phyloP scores from a whole-genome alignment of 805 yeast species.

The Candida dendrica region DNA sequence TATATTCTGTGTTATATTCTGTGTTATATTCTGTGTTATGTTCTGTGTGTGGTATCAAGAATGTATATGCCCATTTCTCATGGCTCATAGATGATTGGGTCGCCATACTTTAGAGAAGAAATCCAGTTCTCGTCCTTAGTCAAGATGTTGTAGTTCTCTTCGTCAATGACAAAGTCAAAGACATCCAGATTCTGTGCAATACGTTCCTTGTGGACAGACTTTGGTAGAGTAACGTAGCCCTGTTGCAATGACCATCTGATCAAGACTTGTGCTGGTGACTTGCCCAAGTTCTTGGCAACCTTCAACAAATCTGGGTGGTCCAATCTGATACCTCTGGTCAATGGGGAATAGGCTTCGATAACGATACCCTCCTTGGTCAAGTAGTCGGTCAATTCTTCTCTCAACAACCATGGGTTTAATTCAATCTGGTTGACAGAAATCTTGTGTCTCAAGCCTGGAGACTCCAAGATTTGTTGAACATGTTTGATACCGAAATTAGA shows the following conservation, averaged over 20 bases:
- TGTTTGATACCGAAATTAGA: constrained; percentile 59
- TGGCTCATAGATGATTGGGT: neutral
- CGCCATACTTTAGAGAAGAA: neutral
- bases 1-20: too few species aligned
- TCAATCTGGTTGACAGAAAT: constrained; percentile 70
- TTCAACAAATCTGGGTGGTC: constrained; percentile 34
- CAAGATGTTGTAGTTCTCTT: constrained; percentile 31
- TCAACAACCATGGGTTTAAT: constrained; percentile 39
- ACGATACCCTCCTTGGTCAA: constrained; percentile 35
- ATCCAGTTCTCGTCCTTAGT: neutral
- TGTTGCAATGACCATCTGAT: constrained; percentile 69
- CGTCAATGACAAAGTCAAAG: constrained; percentile 38
- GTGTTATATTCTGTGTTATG: too few species aligned
- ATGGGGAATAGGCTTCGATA: constrained; percentile 53
- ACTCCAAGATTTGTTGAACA: constrained; percentile 47
- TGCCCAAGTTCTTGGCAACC: constrained; percentile 33
- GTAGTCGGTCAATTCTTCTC: constrained; percentile 32
- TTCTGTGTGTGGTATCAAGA: too few species aligned
- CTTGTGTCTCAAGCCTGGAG: constrained; percentile 43
- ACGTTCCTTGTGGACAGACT: constrained; percentile 48
- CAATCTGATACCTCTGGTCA: constrained; percentile 41
- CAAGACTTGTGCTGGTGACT: constrained; percentile 50
- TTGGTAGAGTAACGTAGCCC: constrained; percentile 67
- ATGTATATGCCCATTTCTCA: too few species aligned
- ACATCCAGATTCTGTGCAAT: constrained; percentile 49